Evolutionary conservation across 2,329 filamentous ascomycete genomes (phyloP).

Genomic region (Pseudogymnoascus pannorum): DNA sequence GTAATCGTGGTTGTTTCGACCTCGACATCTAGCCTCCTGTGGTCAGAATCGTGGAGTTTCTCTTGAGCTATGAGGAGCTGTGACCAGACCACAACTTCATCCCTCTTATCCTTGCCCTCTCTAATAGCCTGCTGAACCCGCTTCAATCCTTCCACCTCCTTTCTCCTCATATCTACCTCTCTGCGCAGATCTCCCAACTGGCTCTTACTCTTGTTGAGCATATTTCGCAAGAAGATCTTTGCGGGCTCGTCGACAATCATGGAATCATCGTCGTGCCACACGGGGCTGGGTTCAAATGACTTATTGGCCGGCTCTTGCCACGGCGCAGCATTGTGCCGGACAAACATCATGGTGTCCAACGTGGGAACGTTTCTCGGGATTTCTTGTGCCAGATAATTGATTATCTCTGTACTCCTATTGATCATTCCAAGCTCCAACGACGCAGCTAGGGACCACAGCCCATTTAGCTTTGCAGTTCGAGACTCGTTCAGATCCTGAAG

Average conservation of each 20-base stretch:
- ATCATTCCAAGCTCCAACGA: slow-evolving; percentile 75
- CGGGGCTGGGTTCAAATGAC: slow-evolving; percentile 84
- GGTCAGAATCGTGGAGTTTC: slow-evolving; percentile 74
- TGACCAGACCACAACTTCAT: slow-evolving; percentile 78
- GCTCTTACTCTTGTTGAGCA: slow-evolving; percentile 82
- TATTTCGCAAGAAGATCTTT: slow-evolving; percentile 85
- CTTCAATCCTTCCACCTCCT: slow-evolving; percentile 75
- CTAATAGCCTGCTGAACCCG: slow-evolving; percentile 66
- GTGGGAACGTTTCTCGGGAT: slow-evolving; percentile 82
- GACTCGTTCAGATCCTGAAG: slow-evolving; percentile 92
- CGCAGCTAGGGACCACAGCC: slow-evolving; percentile 74
- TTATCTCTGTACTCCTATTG: slow-evolving; percentile 61
- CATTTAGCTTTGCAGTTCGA: slow-evolving; percentile 74
- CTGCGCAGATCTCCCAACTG: slow-evolving; percentile 72
- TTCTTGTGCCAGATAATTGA: slow-evolving; percentile 68
- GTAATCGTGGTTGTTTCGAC: slow-evolving; percentile 91
- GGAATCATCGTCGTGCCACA: slow-evolving; percentile 88
- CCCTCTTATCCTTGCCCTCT: slow-evolving; percentile 79
- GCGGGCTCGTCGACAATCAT: slow-evolving; percentile 84
- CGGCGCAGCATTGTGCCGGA: slow-evolving; percentile 75
- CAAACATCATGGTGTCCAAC: slow-evolving; percentile 96
- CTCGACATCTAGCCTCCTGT: slow-evolving; percentile 78
- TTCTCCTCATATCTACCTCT: slow-evolving; percentile 77
- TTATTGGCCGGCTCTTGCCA: slow-evolving; percentile 84
- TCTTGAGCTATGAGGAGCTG: slow-evolving; percentile 82